These are phyloP conservation scores for Penicillium alfredii DNA, from an alignment of 495 filamentous ascomycete genomes.

Conservation along the genomic window DNA sequence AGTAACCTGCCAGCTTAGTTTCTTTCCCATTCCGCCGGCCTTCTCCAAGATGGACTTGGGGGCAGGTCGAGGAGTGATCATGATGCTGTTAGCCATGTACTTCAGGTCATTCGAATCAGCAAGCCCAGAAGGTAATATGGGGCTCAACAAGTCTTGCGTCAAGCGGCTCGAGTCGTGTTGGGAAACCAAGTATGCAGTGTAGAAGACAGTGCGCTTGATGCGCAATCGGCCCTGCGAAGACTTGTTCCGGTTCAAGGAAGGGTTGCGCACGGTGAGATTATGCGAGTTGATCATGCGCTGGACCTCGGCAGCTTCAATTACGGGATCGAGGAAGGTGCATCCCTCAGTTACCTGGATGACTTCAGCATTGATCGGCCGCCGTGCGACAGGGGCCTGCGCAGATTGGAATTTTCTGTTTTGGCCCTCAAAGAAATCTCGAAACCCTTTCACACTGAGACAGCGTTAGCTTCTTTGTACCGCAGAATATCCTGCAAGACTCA, in stretches of 20 bases:
- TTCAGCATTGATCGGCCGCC: conserved; percentile 64
- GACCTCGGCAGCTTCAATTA: conserved; percentile 75
- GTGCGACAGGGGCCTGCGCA: conserved; percentile 25
- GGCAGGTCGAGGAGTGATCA: conserved; percentile 74
- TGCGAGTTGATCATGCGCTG: conserved; percentile 87
- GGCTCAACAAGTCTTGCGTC: conserved; percentile 58
- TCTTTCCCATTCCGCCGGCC: conserved; percentile 78
- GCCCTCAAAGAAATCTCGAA: conserved; percentile 71
- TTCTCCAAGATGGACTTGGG: conserved; percentile 63
- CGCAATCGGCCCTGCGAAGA: conserved; percentile 42
- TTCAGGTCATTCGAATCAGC: conserved; percentile 62
- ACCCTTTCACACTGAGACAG: conserved; percentile 57
- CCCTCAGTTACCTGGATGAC: conserved; percentile 83
- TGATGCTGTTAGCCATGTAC: conserved; percentile 80
- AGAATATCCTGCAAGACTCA: conserved; percentile 29
- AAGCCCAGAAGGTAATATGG: conserved; percentile 38
- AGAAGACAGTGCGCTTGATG: conserved; percentile 84
- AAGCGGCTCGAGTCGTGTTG: conserved; percentile 62
- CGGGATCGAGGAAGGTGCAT: conserved; percentile 69
- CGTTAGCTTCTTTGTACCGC: conserved; percentile 11
- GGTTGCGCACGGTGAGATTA: conserved; percentile 51
- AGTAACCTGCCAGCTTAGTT: conserved; percentile 75
- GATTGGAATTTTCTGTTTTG: conserved; percentile 56
- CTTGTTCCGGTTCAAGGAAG: conserved; percentile 27
- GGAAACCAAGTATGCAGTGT: conserved; percentile 87